Evolutionary conservation across 371 early-diverging fungal genomes (phyloP).

Genomic region (Apophysomyces elegans): DNA sequence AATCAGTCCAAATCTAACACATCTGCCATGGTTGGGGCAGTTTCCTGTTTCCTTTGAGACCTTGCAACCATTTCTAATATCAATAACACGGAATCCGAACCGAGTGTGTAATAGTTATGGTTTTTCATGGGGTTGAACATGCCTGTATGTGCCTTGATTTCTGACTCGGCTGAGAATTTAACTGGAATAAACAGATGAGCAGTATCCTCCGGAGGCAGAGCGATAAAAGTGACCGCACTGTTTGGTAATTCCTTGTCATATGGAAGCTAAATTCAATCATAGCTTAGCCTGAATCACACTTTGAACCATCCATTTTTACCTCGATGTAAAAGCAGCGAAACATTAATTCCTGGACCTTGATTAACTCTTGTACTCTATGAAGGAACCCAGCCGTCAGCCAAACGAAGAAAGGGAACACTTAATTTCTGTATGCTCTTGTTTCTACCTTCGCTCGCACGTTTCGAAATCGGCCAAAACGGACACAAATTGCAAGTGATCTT

Average conservation of each 20-base stretch:
- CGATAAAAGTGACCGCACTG: constrained; percentile 52
- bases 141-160: constrained; percentile 58
- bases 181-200: constrained; percentile 40
- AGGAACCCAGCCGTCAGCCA: background rate
- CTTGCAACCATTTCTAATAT: constrained; percentile 51
- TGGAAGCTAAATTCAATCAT: constrained; percentile 18
- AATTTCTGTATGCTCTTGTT: background rate
- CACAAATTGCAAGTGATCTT: constrained; percentile 61
- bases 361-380: constrained; percentile 40
- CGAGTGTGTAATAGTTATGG: constrained; percentile 55
- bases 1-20: background rate
- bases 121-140: constrained; percentile 60
- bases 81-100: constrained; percentile 46
- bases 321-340: constrained; percentile 63
- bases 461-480: constrained; percentile 40
- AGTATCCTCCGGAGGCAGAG: constrained; percentile 46
- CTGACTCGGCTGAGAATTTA: constrained; percentile 30
- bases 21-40: background rate
- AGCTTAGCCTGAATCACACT: background rate
- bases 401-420: background rate
- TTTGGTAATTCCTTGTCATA: constrained; percentile 26
- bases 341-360: constrained; percentile 43
- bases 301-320: constrained; percentile 22
- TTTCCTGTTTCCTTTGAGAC: constrained; percentile 1
- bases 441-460: constrained; percentile 39